A percentile compares a stretch with the other conserved stretches of the same genome.
Evolutionary conservation across 164 flowering plant genomes (phyloP).

Genomic region (Platanus orientalis): DNA sequence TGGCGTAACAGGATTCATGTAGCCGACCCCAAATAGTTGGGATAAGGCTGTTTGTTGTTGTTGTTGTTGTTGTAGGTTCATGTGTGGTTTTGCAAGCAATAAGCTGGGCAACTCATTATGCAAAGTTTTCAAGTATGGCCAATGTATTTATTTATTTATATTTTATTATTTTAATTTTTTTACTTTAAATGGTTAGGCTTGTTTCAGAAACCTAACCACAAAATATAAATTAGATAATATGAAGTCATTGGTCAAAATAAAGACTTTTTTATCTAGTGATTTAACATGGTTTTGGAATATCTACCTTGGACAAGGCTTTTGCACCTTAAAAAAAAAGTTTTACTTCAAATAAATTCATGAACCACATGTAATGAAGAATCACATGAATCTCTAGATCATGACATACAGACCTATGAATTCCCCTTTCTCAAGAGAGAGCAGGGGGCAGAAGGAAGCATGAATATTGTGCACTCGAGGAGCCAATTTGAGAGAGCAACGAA

Average conservation of each 20-base stretch:
- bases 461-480: slow-evolving; percentile 75
- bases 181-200: not conserved
- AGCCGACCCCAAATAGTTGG: too few species aligned
- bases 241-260: not conserved
- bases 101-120: not conserved
- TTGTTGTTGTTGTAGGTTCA: too few species aligned
- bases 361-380: not conserved
- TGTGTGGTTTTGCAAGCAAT: not conserved
- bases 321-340: not conserved
- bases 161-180: too few species aligned
- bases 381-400: not conserved
- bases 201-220: not conserved
- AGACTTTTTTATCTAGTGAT: not conserved
- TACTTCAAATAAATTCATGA: not conserved
- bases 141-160: too few species aligned
- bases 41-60: too few species aligned
- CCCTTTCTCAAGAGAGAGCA: slow-evolving; percentile 95
- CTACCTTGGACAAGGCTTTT: not conserved
- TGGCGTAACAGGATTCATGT: too few species aligned
- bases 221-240: too few species aligned
- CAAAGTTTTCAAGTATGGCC: not conserved
- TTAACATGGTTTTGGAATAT: not conserved
- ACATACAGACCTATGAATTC: slow-evolving; percentile 80
- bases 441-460: slow-evolving; percentile 89
- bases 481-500: slow-evolving; percentile 89